Evolutionary conservation across 805 yeast genomes (phyloP), one percentile per base, ranked within the genome.

Genomic region (Saccharomycopsis olivae): DNA sequence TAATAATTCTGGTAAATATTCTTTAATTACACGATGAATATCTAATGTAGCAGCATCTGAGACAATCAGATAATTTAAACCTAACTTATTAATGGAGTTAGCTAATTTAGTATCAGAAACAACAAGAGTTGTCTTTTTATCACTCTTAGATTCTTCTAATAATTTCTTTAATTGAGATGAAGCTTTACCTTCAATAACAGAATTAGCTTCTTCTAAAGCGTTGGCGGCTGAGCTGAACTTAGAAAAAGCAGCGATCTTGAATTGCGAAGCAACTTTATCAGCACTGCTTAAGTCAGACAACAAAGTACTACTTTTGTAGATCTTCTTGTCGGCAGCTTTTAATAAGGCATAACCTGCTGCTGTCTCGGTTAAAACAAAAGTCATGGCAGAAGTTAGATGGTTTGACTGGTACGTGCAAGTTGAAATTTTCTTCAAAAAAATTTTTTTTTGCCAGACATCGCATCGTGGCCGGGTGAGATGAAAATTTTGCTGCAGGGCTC

Each of bases 331-430:
- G 49, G 95, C 80, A 43, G 96, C 95, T 69, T 92, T 92, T 60
- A 92, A 75, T 59, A 92, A 73, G 59, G 98, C 98, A 63, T 92
- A 92, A 59, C 98, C 98, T 39, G 98, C 98, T 49, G 98, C 84
- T 50, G 98, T 92, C 71, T 92, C 98, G 47, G 97, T 83, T 61
- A 89, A 76, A 58, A 89, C 87, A 73, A 69, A 83, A 49, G 92
- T 81, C 94, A 83, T 83, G 10, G 30, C 6, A 8, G 27, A 23
- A 23, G 27, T 23, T 23, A 11, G 11, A 23, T 6, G 27, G 27
- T 23, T 8, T 23, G 6, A 23, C 10, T 23, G 27, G n/a, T n/a
- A n/a, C n/a, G n/a, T n/a, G n/a, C n/a, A n/a, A n/a, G n/a, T n/a
- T n/a, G n/a, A 23, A 8, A 23, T 23, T 23, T 23, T 23, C 27